Base-by-base conservation (phyloP, 108 stramenopile genomes). In the Skeletonema costatum region DNA sequence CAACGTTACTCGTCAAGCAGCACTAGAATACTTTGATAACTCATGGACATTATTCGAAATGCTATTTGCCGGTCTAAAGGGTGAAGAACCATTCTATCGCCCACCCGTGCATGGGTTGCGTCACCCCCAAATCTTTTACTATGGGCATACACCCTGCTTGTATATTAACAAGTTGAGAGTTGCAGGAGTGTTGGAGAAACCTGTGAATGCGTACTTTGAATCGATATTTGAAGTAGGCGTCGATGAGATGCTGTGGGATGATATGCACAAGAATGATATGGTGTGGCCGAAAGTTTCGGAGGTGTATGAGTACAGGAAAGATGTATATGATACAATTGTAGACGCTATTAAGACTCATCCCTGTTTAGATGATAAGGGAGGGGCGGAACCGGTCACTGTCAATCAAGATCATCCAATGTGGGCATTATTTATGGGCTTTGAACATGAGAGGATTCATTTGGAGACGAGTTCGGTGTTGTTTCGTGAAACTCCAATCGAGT, bases 191-290 rank as follows among this genome's bases (percentile, higher is more conserved):
- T 42, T 97, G 31, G 25, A 60, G 30, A 86, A 92, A 60, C 90
- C 89, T 17, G 89, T 92, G 60, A 87, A 92, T 75, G 76, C 89
- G 17, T 90, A 96, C 76, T 92, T 96, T 76, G 96, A 98, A 85
- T 86, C 84, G 67, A 89, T 98, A 63, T 96, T 97, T 64, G 98
- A 97, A 70, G 92, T 95, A 7, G 98, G 98, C 19, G 97, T 97
- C 1, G 98, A 98, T 70, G 98, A 98, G 82, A 98, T 98, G 98
- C 78, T 92, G 1, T 98, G 98, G 98, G 98, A 93, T 82, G 94
- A 92, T 70, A 92, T 95, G 91, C 86, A 95, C 50, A 90, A 95
- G 71, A 91, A 95, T 64, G 91, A 93, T 64, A 95, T 91, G 92
- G 46, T 90, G 0, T 98, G 98, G 98, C 98, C 98, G 3, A 87